phyloP scores from a whole-genome alignment of 2,329 filamentous ascomycete genomes.

The Fusarium xyrophilum region DNA sequence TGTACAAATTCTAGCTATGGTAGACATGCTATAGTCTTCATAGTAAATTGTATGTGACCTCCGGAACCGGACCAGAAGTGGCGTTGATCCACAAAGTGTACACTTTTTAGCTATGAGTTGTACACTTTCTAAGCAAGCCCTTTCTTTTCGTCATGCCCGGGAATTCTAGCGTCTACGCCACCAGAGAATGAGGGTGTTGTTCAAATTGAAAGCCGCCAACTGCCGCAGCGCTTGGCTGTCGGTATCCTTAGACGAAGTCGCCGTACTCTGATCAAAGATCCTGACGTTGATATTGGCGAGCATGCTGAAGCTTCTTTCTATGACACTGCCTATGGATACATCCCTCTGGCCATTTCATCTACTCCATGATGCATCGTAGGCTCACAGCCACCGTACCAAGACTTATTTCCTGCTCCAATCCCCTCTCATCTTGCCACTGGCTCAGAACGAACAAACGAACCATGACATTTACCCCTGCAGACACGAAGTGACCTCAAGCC shows the following conservation, averaged over 20 bases:
- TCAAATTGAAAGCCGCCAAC: constrained; percentile 3
- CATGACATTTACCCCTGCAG: constrained; percentile 3
- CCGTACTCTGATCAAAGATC: neutral
- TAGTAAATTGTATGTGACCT: too few relatives aligned
- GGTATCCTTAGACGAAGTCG: neutral
- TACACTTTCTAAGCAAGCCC: too few relatives aligned
- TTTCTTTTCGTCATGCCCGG: constrained; percentile 16
- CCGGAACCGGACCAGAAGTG: too few relatives aligned
- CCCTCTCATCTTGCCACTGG: constrained; percentile 26
- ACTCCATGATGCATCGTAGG: neutral
- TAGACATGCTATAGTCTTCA: too few relatives aligned
- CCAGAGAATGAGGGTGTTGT: constrained; percentile 1
- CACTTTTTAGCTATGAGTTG: too few relatives aligned
- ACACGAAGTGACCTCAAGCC: constrained; percentile 9
- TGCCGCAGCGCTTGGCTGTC: neutral
- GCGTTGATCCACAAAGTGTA: too few relatives aligned
- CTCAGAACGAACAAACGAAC: neutral
- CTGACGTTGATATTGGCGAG: neutral
- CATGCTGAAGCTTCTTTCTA: neutral
- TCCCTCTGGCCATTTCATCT: neutral
- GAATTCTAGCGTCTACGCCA: constrained; percentile 32
- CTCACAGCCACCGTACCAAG: neutral
- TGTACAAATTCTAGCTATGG: too few relatives aligned
- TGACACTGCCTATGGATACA: neutral
- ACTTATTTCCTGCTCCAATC: neutral